These are phyloP conservation scores for Candida freyschussii DNA, from an alignment of 1,139 yeast species.

Conservation along the genomic window DNA sequence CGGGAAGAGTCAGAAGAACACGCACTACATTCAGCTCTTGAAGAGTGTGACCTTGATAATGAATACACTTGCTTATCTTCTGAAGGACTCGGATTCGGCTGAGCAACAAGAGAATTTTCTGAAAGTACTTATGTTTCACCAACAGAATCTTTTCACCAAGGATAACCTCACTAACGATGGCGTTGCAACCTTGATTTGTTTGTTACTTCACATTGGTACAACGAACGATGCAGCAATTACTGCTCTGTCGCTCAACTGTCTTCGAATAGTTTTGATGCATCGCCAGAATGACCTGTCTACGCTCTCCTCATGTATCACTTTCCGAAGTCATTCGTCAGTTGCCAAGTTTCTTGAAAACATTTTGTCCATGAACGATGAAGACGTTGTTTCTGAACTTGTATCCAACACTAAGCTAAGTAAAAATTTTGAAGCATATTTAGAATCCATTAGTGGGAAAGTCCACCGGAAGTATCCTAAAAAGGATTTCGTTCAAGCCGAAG, in stretches of 20 bases:
- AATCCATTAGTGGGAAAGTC: conserved; percentile 14
- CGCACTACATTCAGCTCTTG: conserved; percentile 14
- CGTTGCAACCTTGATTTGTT: conserved; percentile 31
- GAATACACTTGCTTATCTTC: conserved; percentile 17
- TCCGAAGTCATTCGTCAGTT: conserved; percentile 16
- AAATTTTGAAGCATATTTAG: conserved; percentile 18
- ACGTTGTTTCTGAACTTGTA: conserved; percentile 18
- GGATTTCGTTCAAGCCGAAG: conserved; percentile 19
- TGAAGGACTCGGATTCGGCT: conserved; percentile 21
- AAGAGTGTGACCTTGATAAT: conserved; percentile 17
- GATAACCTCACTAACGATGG: conserved; percentile 33
- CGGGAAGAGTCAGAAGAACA: conserved; percentile 14
- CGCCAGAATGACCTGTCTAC: conserved; percentile 25
- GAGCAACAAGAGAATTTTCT: conserved; percentile 23
- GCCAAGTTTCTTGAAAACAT: conserved; percentile 23
- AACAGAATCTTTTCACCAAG: conserved; percentile 35
- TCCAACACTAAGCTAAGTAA: conserved; percentile 12
- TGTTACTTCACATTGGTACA: conserved; percentile 19
- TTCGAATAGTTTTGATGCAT: conserved; percentile 27
- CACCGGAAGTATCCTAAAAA: conserved; percentile 19
- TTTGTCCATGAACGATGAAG: conserved; percentile 29
- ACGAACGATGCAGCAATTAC: conserved; percentile 14
- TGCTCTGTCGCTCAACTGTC: conserved; percentile 25
- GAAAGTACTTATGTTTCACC: conserved; percentile 38
- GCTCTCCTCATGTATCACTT: conserved; percentile 25